Percentiles rank a stretch among this genome's conserved stretches.
These are phyloP conservation scores for Hypoxylon intermedium DNA, from an alignment of 495 filamentous ascomycete genomes.

Conservation along the genomic window DNA sequence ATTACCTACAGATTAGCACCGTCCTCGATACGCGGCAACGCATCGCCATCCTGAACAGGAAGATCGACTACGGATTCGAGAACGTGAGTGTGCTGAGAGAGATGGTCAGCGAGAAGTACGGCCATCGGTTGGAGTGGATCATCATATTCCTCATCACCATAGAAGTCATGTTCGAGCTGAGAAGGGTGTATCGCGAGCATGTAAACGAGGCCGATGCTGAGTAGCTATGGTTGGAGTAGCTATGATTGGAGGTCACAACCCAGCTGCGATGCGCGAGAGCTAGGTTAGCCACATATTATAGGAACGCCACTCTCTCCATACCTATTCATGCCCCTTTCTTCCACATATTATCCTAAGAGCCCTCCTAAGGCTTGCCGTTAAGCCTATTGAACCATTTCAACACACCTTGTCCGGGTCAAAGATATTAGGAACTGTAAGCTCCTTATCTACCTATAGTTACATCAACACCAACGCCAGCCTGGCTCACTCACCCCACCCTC, in stretches of 20 bases:
- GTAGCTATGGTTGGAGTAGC: too few species aligned
- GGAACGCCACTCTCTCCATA: too few species aligned
- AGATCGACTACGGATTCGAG: slow-evolving; percentile 97
- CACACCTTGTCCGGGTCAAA: too few species aligned
- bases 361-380: too few species aligned
- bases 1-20: slow-evolving; percentile 91
- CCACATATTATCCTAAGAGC: too few species aligned
- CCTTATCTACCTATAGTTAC: too few species aligned
- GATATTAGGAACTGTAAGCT: too few species aligned
- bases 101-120: slow-evolving; percentile 86
- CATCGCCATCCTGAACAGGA: slow-evolving; percentile 91
- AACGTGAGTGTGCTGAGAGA: slow-evolving; percentile 90
- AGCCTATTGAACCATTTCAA: too few species aligned
- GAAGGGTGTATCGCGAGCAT: slow-evolving; percentile 57
- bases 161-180: slow-evolving; percentile 74
- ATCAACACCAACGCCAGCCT: too few species aligned
- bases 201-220: slow-evolving; percentile 7
- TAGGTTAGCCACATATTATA: not conserved
- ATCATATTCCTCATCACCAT: slow-evolving; percentile 94
- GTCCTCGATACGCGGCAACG: slow-evolving; percentile 91
- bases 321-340: too few species aligned
- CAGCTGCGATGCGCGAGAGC: too few species aligned
- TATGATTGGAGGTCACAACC: not conserved
- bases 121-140: slow-evolving; percentile 90
- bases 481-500: too few species aligned